These are phyloP conservation scores for Chytriomyces confervae DNA, from an alignment of 192 early-diverging fungal species.

Conservation along the genomic window DNA sequence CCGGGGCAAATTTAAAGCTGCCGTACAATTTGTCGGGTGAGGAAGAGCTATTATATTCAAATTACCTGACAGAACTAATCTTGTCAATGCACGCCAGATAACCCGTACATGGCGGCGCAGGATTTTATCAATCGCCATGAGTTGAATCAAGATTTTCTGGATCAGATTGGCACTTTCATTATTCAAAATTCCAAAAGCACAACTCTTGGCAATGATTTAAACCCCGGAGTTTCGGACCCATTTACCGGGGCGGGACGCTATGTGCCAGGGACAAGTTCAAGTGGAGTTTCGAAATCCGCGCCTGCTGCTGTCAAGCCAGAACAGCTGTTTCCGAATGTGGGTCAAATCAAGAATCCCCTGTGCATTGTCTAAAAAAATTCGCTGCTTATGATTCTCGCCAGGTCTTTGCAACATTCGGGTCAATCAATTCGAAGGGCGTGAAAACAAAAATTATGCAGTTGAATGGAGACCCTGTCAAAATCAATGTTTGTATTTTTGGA, in stretches of 20 bases:
- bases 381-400: slow-evolving; percentile 6
- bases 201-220: slow-evolving; percentile 51
- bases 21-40: slow-evolving; percentile 87
- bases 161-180: slow-evolving; percentile 96
- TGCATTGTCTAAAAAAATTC: neutral
- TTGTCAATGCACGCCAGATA: slow-evolving; percentile 59
- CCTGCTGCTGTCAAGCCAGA: slow-evolving; percentile 1
- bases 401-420: slow-evolving; percentile 67
- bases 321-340: slow-evolving; percentile 18
- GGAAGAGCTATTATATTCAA: neutral
- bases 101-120: slow-evolving; percentile 93
- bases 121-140: slow-evolving; percentile 83
- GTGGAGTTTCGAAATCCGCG: neutral
- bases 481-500: slow-evolving; percentile 8
- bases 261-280: slow-evolving; percentile 19
- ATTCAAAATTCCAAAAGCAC: slow-evolving; percentile 77
- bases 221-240: slow-evolving; percentile 55
- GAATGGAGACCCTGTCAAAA: slow-evolving; percentile 56
- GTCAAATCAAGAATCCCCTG: neutral
- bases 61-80: no score
- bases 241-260: slow-evolving; percentile 61
- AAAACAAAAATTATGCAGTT: slow-evolving; percentile 76
- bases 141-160: slow-evolving; percentile 82
- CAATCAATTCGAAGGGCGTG: slow-evolving; percentile 74
- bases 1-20: slow-evolving; percentile 81